Conservation (phyloP, 2,329 filamentous ascomycete species). For the Phialophora verrucosa region DNA sequence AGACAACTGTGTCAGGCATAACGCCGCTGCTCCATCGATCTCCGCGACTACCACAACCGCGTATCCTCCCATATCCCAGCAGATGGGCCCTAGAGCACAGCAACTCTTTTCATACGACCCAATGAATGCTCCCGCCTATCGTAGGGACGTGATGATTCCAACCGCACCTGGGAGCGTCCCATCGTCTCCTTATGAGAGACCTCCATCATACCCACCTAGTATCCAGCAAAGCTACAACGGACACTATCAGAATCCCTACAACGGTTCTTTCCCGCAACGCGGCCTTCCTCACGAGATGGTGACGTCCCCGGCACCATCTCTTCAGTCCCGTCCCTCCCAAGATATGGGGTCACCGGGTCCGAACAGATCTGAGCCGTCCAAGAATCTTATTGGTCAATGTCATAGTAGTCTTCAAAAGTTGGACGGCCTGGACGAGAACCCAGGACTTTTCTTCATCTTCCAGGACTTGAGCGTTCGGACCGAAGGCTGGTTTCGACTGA, state of each 20-base stretch:
- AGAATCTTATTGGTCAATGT: constrained; percentile 91
- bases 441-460: constrained; percentile 95
- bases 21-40: constrained; percentile 31
- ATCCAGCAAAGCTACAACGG: constrained; percentile 16
- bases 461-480: constrained; percentile 94
- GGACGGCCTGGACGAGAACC: constrained; percentile 76
- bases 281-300: constrained; percentile 17
- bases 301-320: constrained; percentile 10
- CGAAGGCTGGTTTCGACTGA: constrained; percentile 85
- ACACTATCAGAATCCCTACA: constrained; percentile 29
- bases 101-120: constrained; percentile 17
- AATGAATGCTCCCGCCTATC: constrained; percentile 6
- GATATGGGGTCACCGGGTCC: constrained; percentile 19
- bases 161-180: background rate
- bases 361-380: constrained; percentile 52
- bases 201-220: constrained; percentile 67
- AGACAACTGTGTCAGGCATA: constrained; percentile 71
- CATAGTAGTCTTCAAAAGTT: constrained; percentile 87
- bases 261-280: constrained; percentile 5
- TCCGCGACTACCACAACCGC: constrained; percentile 21
- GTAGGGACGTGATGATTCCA: background rate
- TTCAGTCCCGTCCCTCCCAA: constrained; percentile 29
- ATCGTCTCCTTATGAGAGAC: constrained; percentile 41
- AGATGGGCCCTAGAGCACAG: constrained; percentile 6
- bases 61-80: constrained; percentile 20